Base-by-base conservation (phyloP, 257 asterid species). In the Lantana camara region DNA sequence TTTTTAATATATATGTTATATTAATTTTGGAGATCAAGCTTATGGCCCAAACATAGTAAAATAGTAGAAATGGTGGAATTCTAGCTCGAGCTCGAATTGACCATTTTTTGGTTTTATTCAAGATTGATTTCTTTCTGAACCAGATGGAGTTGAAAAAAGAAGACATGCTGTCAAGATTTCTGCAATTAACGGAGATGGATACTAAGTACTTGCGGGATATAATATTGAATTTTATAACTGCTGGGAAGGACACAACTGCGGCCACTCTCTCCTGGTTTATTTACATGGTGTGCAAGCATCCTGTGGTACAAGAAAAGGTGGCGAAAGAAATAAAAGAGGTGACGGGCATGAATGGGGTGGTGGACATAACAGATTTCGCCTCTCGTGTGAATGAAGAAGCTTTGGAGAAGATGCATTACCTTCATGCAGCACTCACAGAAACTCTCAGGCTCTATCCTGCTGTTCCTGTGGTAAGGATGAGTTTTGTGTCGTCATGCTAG, bases 361-460 rank as follows among this genome's bases (percentile, higher is more conserved):
- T 21, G 6, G n/a, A 66, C 67, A 19, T 72, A 55, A 41, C 67
- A 0, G 83, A 81, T n/a, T 81, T 76, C 51, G 79, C 78, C 2
- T 49, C 78, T 40, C 56, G 45, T 69, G 14, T 78, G 71, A 69
- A 69, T 53, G 87, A 79, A 46, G 85, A 59, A 63, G 70, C 79
- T n/a, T 51, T 81, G 35, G 89, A 82, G 54, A 82, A 70, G 65
- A 81, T 81, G 88, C 85, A 84, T 50, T 84, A 76, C 38, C 85
- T 84, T 56, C 88, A 85, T 51, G 84, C 89, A 21, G 73, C 83
- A 23, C 42, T 82, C 56, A 79, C 85, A 0, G 92, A 82, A 72
- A 85, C 92, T 16, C 78, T 85, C 45, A 70, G 92, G 67, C 89
- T 85, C 32, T 79, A 77, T 68, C 92, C 89, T 67, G 81, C 83